Conservation (phyloP, 768 basidiomycete species). For the Rhodotorula paludigena region DNA sequence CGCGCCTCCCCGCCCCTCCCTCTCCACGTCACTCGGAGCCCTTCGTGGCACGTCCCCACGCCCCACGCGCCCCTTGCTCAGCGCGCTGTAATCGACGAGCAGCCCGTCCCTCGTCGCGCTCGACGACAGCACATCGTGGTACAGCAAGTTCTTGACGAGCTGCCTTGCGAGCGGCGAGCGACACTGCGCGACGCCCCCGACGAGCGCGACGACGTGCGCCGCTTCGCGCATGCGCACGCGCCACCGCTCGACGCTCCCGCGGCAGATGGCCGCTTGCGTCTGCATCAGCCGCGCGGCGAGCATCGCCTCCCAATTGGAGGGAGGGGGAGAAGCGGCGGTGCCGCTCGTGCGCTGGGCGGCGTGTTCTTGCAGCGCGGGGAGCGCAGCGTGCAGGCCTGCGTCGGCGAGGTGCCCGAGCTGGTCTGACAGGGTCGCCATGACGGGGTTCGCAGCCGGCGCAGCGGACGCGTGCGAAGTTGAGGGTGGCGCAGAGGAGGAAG, state of each 20-base stretch:
- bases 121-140: constrained; percentile 32
- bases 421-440: constrained; percentile 22
- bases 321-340: no score
- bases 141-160: constrained; percentile 21
- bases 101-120: constrained; percentile 13
- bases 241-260: constrained; percentile 20
- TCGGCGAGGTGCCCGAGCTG: constrained; percentile 13
- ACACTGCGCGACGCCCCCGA: not conserved
- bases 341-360: not conserved
- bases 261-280: constrained; percentile 13
- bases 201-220: constrained; percentile 8
- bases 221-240: constrained; percentile 12
- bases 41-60: not conserved
- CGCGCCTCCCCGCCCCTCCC: not conserved
- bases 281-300: constrained; percentile 21
- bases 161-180: constrained; percentile 9
- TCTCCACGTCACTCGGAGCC: not conserved
- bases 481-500: not conserved
- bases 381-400: not conserved
- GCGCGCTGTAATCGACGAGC: constrained; percentile 13
- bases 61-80: not conserved
- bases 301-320: constrained; percentile 8
- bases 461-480: not conserved
- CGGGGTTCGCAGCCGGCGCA: not conserved
- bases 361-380: not conserved